A percentile compares a stretch with the other conserved stretches of the same genome.
phyloP scores from a whole-genome alignment of 768 basidiomycete species.

The Boletus sensibilis region DNA sequence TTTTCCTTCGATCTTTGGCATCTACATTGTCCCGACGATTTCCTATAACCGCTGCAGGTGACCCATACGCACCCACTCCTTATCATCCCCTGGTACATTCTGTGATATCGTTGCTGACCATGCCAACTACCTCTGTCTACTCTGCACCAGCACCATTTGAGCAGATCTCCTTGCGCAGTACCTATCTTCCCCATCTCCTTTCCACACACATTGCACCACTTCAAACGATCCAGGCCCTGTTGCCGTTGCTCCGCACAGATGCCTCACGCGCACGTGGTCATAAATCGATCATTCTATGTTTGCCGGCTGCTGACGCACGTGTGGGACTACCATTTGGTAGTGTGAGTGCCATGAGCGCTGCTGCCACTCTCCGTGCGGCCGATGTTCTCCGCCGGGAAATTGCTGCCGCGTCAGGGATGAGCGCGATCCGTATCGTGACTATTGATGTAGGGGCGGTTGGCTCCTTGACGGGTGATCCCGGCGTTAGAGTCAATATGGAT shows the following conservation, averaged over 20 bases:
- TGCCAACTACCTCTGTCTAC: constrained; percentile 41
- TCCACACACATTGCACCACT: constrained; percentile 77
- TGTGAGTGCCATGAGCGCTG: constrained; percentile 74
- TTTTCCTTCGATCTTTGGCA: constrained; percentile 78
- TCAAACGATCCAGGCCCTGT: constrained; percentile 69
- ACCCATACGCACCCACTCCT: constrained; percentile 70
- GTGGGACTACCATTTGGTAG: constrained; percentile 68
- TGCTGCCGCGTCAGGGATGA: constrained; percentile 65
- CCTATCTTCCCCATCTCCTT: constrained; percentile 69
- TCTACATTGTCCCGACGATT: constrained; percentile 81
- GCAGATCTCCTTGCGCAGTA: constrained; percentile 57
- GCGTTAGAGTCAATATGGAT: constrained; percentile 52
- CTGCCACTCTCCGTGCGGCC: constrained; percentile 65
- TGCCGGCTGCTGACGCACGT: constrained; percentile 69
- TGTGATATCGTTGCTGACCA: constrained; percentile 71
- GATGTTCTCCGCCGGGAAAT: constrained; percentile 78
- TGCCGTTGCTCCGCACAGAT: constrained; percentile 74
- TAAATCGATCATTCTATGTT: constrained; percentile 62
- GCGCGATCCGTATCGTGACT: constrained; percentile 49
- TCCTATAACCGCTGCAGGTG: constrained; percentile 74
- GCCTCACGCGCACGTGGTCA: constrained; percentile 48
- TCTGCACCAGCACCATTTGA: constrained; percentile 61
- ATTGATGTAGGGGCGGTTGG: constrained; percentile 69
- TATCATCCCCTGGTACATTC: constrained; percentile 73
- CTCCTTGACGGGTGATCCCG: constrained; percentile 22